These are phyloP conservation scores for Dioscorea alata DNA, from an alignment of 106 monocot genomes.

Conservation along the genomic window DNA sequence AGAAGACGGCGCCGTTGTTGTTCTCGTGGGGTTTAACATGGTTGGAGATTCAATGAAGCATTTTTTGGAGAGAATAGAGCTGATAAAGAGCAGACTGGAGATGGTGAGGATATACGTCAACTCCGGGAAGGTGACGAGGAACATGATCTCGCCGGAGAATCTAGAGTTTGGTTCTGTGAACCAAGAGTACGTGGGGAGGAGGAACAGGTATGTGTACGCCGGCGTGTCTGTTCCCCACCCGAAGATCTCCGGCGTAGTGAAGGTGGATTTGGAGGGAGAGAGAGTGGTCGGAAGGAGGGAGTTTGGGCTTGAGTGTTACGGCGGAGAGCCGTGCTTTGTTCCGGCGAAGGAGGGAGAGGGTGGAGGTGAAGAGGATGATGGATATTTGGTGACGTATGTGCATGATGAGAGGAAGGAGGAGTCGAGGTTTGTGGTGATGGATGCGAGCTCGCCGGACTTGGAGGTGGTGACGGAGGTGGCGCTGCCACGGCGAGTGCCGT, in stretches of 20 bases:
- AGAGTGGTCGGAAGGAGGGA: conserved; percentile 12
- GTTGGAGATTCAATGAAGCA: conserved; percentile 47
- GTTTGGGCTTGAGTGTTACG: conserved; percentile 10
- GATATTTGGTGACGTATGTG: conserved; percentile 59
- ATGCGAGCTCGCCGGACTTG: conserved; percentile 54
- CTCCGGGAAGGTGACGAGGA: conserved; percentile 4
- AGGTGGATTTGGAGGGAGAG: conserved; percentile 13
- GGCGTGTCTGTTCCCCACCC: conserved; percentile 13
- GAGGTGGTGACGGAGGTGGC: conserved; percentile 57
- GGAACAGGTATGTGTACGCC: conserved; percentile 19
- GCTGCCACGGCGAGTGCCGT: conserved; percentile 59
- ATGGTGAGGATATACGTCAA: conserved; percentile 60
- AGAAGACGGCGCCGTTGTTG: conserved; percentile 33
- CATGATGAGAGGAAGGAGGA: conserved; percentile 54
- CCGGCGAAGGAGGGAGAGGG: conserved; percentile 1
- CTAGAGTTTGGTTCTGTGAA: conserved; percentile 20
- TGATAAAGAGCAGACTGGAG: conserved; percentile 55
- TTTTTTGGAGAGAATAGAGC: conserved; percentile 37
- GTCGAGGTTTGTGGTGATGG: conserved; percentile 69
- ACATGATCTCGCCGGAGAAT: conserved; percentile 8
- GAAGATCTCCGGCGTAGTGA: conserved; percentile 21
- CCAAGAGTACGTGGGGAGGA: neutral
- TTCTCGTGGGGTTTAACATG: conserved; percentile 64
- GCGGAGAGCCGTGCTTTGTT: conserved; percentile 26
- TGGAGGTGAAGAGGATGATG: conserved; percentile 42